These are phyloP conservation scores for Penicilliopsis zonata DNA, from an alignment of 495 filamentous ascomycete genomes.

Conservation along the genomic window DNA sequence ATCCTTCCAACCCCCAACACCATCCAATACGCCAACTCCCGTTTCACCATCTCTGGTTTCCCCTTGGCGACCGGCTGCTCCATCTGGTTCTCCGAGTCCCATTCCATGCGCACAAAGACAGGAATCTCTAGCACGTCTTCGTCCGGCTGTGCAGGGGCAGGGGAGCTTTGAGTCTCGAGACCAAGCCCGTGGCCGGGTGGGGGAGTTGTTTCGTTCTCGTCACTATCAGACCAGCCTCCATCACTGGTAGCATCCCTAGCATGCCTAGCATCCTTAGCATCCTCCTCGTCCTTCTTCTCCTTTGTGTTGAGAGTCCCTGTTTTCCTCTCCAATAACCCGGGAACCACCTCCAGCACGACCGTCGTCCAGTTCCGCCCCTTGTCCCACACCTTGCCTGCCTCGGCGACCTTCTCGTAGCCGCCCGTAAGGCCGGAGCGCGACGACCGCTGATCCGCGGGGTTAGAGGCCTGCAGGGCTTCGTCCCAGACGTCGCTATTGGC, in stretches of 20 bases:
- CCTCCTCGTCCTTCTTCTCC: slow-evolving; percentile 3
- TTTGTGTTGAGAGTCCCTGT: not conserved
- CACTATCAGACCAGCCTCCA: slow-evolving; percentile 8
- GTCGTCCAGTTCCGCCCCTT: slow-evolving; percentile 89
- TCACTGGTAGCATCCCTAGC: not conserved
- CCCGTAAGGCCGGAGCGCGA: slow-evolving; percentile 16
- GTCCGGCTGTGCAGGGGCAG: slow-evolving; percentile 43
- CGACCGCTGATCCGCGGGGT: slow-evolving; percentile 22
- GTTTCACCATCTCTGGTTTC: slow-evolving; percentile 40
- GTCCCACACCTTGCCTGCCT: slow-evolving; percentile 93
- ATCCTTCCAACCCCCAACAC: slow-evolving; percentile 79
- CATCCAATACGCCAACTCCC: slow-evolving; percentile 91
- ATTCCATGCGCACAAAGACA: slow-evolving; percentile 83
- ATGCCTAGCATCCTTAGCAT: slow-evolving; percentile 13
- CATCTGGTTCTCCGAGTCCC: slow-evolving; percentile 64
- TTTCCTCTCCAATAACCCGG: slow-evolving; percentile 34
- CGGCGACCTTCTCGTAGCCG: slow-evolving; percentile 48
- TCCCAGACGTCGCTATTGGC: slow-evolving; percentile 95
- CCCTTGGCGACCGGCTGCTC: slow-evolving; percentile 39
- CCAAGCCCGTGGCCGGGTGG: not conserved
- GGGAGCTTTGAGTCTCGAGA: not conserved
- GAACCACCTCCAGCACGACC: slow-evolving; percentile 83
- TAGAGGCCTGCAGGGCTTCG: slow-evolving; percentile 56
- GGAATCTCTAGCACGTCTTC: slow-evolving; percentile 93
- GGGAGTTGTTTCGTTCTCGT: slow-evolving; percentile 4